Evolutionary conservation across 2,329 filamentous ascomycete species (phyloP), one percentile per base, ranked within the genome.

Genomic region (Cladobotryum mycophilum): DNA sequence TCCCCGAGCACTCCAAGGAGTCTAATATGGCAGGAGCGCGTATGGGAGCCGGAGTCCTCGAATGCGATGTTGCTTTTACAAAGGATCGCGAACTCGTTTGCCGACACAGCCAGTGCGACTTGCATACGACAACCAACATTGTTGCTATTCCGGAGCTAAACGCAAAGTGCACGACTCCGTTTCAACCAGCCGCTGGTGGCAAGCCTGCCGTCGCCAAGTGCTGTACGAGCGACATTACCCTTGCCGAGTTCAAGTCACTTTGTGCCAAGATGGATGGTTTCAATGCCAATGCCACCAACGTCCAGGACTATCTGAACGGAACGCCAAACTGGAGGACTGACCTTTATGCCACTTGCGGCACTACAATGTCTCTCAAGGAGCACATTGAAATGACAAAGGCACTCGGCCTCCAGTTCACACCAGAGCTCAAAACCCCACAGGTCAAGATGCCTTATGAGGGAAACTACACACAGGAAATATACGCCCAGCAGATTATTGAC

Each of bases 231-330:
- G 85, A 88, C 61, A 79, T 88, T 60, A 87, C 84, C 1, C 69
- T 85, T 35, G 73, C 73, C 42, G 85, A 88, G 67, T 87, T 81
- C 73, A 80, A 81, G 66, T 71, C 75, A 5, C 76, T 88, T 5
- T 88, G 85, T 68, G 78, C 77, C 60, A 87, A 86, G 68, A 86
- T 86, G 82, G 85, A 88, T 60, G 78, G 78, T 45, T 78, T 68
- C 61, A 82, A 85, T 60, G 65, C 72, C 56, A 75, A 70, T 42
- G 84, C 81, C 34, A 76, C 76, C 17, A 86, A 76, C 2, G 69
- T 79, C 0, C 64, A 71, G 36, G 76, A 80, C 56, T 85, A 76
- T 68, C 76, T 81, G 52, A 67, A 72, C 58, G 80, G 80, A 49
- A 84, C 80, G 0, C 76, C 81, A 0, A 67, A 66, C 56, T 87